Evolutionary conservation across 2,329 filamentous ascomycete species (phyloP), one percentile per base, ranked within the genome.

Genomic region (Cladosporium velox): DNA sequence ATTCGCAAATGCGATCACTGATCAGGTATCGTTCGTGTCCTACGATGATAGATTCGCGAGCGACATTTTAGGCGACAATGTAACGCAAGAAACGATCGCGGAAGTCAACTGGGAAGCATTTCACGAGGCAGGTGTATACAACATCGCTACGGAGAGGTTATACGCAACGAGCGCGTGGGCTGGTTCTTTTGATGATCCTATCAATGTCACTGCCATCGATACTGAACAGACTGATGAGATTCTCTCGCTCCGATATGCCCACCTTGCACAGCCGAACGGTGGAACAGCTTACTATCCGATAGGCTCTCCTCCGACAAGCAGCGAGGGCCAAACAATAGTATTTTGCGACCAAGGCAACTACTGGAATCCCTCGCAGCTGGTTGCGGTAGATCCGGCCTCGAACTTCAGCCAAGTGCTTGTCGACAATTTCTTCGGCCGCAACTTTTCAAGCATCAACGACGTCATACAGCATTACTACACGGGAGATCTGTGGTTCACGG

Each of bases 371-470:
- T 72, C 74, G 4, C 67, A 72, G 51, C 68, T 77, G 2, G 70
- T 70, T 1, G 60, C 73, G 11, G 72, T 76, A 52, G 67, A 76
- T 59, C 71, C 74, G 1, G 68, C 69, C 1, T 72, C 66, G 6
- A 73, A 74, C 60, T 67, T 64, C 4, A 72, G 66, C 12, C 65
- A 68, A 18, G 71, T 73, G 0, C 76, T 89, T 4, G 64, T 89
- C 12, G 87, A 86, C 72, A 87, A 85, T 74, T 89, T 80, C 73
- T 84, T 86, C 35, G 87, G 87, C n/a, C 81, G 85, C 81, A 77
- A 86, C 66, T 88, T 88, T 75, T 86, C 82, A 72, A 87, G 85
- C 0, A 73, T 87, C 7, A 88, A 88, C 69, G 87, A 89, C 65
- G 79, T 86, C 0, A 79, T 79, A 1, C 76, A 86, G 65, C 82